Evolutionary conservation across 2,329 filamentous ascomycete genomes (phyloP), one percentile per base, ranked within the genome.

Genomic region (Teratosphaeriaceae sp.): DNA sequence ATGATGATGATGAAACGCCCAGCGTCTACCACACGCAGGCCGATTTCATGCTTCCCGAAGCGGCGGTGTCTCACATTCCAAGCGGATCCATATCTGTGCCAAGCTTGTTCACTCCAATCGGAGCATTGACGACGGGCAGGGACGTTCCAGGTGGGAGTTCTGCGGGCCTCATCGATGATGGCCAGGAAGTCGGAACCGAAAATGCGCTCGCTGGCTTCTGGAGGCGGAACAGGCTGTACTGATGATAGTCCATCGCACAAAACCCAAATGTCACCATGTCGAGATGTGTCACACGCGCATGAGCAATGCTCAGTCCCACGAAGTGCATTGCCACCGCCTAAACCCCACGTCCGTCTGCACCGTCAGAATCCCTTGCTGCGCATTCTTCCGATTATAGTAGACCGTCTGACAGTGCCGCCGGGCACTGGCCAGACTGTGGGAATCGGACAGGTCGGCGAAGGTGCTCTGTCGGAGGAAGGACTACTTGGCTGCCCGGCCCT

Each of bases 181-280:
- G 9, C 9, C 12, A 39, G 15, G 37, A 13, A 5, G 13, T 19
- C 27, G 29, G 20, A 37, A 27, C 27, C 11, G 40, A 40, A 9
- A 46, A 53, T 30, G 52, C 49, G 2, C 53, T 63, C 38, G 54
- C 53, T 9, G 57, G 63, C 4, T 71, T 71, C 53, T 72, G 69
- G 69, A 64, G 62, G 50, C 68, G 67, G 11, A 62, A 71, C 49
- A 66, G 50, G 42, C 46, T 72, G 45, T 72, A 72, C 53, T 72
- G 60, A 67, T 41, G n/a, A n/a, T n/a, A n/a, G n/a, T n/a, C n/a
- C n/a, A n/a, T n/a, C n/a, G n/a, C n/a, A n/a, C n/a, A n/a, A n/a
- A n/a, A n/a, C n/a, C n/a, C n/a, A n/a, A n/a, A n/a, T n/a, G n/a
- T n/a, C n/a, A n/a, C n/a, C n/a, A n/a, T n/a, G n/a, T n/a, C n/a